A percentile compares a stretch with the other conserved stretches of the same genome.
These are phyloP conservation scores for Fusarium torulosum DNA, from an alignment of 2,329 filamentous ascomycete species.

Conservation along the genomic window DNA sequence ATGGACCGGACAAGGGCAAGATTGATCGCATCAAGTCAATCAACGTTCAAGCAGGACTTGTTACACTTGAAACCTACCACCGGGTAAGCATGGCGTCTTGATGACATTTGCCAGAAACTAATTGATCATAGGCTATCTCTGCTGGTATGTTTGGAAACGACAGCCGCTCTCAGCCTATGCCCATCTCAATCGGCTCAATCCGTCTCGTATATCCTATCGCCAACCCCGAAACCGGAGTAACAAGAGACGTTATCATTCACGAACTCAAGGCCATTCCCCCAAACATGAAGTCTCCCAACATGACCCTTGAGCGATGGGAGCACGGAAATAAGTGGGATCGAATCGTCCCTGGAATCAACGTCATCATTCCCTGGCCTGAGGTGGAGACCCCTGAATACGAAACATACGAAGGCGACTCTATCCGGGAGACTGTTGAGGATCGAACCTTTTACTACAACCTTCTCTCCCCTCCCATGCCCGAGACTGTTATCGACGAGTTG, in stretches of 20 bases:
- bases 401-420: constrained; percentile 76
- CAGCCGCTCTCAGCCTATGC: constrained; percentile 51
- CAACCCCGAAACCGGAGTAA: constrained; percentile 72
- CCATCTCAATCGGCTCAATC: constrained; percentile 77
- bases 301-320: constrained; percentile 58
- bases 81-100: constrained; percentile 64
- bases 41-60: constrained; percentile 64
- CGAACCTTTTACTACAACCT: constrained; percentile 84
- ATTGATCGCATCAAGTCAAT: constrained; percentile 79
- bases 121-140: constrained; percentile 45
- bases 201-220: constrained; percentile 84
- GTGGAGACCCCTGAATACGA: constrained; percentile 62
- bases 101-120: background rate
- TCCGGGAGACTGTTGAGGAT: constrained; percentile 79
- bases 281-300: constrained; percentile 60
- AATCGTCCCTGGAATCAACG: constrained; percentile 77
- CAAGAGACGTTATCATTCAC: constrained; percentile 82
- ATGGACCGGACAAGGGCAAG: constrained; percentile 83
- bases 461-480: constrained; percentile 81
- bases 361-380: constrained; percentile 82
- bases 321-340: constrained; percentile 62
- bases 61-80: constrained; percentile 73
- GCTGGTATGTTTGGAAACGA: constrained; percentile 51
- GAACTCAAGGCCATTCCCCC: constrained; percentile 69
- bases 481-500: constrained; percentile 84